phyloP scores from a whole-genome alignment of 2,329 filamentous ascomycete species.

The Penicillium freii region DNA sequence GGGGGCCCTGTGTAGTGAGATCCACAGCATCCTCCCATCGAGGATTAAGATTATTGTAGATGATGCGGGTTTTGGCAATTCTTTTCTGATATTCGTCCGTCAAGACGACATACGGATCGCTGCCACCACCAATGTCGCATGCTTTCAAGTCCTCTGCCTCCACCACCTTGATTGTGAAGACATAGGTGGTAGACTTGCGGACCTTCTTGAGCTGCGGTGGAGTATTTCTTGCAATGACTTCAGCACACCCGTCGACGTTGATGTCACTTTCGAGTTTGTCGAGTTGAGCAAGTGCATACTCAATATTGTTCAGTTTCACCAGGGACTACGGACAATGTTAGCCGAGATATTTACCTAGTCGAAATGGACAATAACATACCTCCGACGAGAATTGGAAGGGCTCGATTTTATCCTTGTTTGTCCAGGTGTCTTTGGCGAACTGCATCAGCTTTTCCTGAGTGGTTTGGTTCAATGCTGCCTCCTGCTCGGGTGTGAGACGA shows the following conservation, averaged over 20 bases:
- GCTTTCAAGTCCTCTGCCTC: conserved; percentile 97
- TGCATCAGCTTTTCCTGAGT: conserved; percentile 92
- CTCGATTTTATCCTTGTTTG: conserved; percentile 85
- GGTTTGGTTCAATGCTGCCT: conserved; percentile 72
- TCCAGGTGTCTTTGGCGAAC: conserved; percentile 90
- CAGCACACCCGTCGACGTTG: conserved; percentile 87
- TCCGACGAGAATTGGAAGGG: conserved; percentile 96
- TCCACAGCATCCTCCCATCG: conserved; percentile 97
- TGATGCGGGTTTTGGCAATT: conserved; percentile 87
- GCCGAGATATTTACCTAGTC: neutral
- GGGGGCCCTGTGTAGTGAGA: conserved; percentile 83
- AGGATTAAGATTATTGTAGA: conserved; percentile 86
- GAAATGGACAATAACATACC: conserved; percentile 51
- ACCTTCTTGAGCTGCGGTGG: conserved; percentile 67
- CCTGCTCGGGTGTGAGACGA: conserved; percentile 80
- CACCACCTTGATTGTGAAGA: conserved; percentile 98
- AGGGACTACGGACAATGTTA: conserved; percentile 65
- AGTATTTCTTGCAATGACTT: conserved; percentile 71
- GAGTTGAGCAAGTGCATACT: conserved; percentile 87
- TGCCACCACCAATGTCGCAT: conserved; percentile 91
- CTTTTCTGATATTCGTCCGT: conserved; percentile 98
- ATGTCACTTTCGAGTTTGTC: conserved; percentile 86
- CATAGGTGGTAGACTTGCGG: conserved; percentile 78
- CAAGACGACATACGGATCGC: conserved; percentile 95
- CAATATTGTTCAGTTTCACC: conserved; percentile 96